Base-by-base conservation (phyloP, 1,139 yeast genomes). In the Blastobotrys capitulatus region DNA sequence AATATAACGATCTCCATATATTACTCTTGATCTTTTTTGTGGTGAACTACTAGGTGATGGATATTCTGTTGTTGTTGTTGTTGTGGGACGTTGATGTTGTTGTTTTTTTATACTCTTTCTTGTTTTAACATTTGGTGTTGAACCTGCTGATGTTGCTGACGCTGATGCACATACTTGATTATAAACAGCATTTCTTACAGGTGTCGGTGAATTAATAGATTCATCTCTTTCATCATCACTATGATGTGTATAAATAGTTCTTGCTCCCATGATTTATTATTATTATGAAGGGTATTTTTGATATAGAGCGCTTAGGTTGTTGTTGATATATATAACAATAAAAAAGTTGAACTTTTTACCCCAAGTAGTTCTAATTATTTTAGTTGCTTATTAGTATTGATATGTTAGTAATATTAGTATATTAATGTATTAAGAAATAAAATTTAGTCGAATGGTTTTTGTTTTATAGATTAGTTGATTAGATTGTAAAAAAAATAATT, bases 1-100 rank as follows among this genome's bases (percentile, higher is more conserved):
- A 39, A 92, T 86, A 66, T 82, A 88, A 49, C 98, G 70, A 65
- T 90, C 97, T 52, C 87, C 82, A 65, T 83, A 86, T 18, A 76
- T 69, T 6, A 75, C 63, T 16, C 50, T 43, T n/a, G 48, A 46
- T 8, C 56, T 38, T 13, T 47, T 41, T 16, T 42, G 46, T 1
- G 49, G 49, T 34, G 46, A 37, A 2, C 36, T 18, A 15, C 27
- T 29, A 8, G 49, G 46, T 8, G 49, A 47, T 4, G 43, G 39
- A 22, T 42, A 42, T 16, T 40, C 49, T 16, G 41, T 31, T 36
- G 15, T n/a, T n/a, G n/a, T n/a, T n/a, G n/a, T n/a, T n/a, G n/a
- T n/a, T n/a, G n/a, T n/a, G n/a, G 25, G 25, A 15, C 42, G 42
- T 26, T 26, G 27, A 18, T 35, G 40, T 7, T 36, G 10, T n/a